phyloP scores from a whole-genome alignment of 129 eudicot genomes.

The Logfia minima region DNA sequence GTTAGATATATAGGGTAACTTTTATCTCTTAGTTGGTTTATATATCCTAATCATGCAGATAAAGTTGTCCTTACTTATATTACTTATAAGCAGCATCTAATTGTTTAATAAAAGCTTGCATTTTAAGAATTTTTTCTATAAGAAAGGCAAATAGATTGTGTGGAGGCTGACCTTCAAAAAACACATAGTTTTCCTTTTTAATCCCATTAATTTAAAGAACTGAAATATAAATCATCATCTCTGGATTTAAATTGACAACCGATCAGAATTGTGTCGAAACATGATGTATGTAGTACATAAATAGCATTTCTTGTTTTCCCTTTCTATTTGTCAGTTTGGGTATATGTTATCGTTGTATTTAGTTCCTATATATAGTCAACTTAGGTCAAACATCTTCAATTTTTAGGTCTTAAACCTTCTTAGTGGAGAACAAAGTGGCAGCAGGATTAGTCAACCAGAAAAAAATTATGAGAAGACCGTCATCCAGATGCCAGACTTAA shows the following conservation, averaged over 20 bases:
- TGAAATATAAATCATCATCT: no score
- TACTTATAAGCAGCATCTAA: background rate
- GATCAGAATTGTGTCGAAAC: background rate
- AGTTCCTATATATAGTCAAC: background rate
- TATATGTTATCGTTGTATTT: background rate
- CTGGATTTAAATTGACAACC: no score
- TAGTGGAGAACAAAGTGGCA: constrained; percentile 50
- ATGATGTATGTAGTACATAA: background rate
- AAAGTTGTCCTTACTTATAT: background rate
- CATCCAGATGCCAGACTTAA: constrained; percentile 76
- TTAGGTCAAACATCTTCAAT: background rate
- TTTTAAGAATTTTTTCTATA: background rate
- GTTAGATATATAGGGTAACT: background rate
- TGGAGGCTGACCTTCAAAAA: background rate
- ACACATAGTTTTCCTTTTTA: no score
- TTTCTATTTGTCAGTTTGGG: background rate
- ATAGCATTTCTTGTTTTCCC: background rate
- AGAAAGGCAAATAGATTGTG: background rate
- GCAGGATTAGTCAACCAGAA: constrained; percentile 40
- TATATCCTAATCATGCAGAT: background rate
- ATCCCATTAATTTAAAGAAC: background rate
- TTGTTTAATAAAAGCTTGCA: background rate
- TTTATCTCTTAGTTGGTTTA: no score
- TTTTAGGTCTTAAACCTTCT: constrained; percentile 75
- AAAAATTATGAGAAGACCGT: constrained; percentile 40